Conservation (phyloP, 495 filamentous ascomycete species). For the Delitschia confertaspora region DNA sequence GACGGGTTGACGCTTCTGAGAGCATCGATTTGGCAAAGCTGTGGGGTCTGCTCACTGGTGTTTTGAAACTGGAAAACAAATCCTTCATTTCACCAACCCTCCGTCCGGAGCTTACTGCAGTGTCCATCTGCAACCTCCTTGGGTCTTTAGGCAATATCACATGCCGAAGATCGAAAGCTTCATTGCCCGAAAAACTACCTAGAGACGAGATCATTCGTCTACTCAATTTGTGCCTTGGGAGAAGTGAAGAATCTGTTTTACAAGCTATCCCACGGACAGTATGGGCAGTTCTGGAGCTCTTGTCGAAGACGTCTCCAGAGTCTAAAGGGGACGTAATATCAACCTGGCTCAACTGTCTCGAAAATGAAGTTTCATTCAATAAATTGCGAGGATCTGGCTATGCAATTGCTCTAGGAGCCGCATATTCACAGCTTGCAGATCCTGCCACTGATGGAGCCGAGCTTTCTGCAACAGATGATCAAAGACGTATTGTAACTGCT, state of each 20-base stretch:
- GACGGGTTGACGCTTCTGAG: not conserved
- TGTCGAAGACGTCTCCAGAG: not conserved
- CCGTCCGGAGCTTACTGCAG: slow-evolving; percentile 27
- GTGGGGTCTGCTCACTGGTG: slow-evolving; percentile 16
- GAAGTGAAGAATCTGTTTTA: slow-evolving; percentile 23
- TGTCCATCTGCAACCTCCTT: slow-evolving; percentile 20
- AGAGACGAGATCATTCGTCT: slow-evolving; percentile 11
- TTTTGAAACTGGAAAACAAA: slow-evolving; percentile 21
- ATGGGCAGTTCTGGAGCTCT: slow-evolving; percentile 6
- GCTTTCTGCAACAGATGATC: not conserved
- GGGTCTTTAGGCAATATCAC: slow-evolving; percentile 11
- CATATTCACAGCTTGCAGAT: slow-evolving; percentile 10
- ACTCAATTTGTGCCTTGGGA: slow-evolving; percentile 22
- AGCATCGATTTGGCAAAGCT: slow-evolving; percentile 9
- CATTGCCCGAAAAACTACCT: not conserved
- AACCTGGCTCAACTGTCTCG: slow-evolving; percentile 16
- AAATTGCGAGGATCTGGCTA: slow-evolving; percentile 18
- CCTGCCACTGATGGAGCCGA: not conserved
- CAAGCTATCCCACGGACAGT: slow-evolving; percentile 18
- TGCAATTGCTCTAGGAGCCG: slow-evolving; percentile 24
- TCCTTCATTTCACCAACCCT: slow-evolving; percentile 23
- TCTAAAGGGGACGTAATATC: slow-evolving; percentile 5
- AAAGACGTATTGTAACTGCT: slow-evolving; percentile 17
- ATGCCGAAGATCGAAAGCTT: not conserved
- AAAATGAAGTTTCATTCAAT: slow-evolving; percentile 22